Evolutionary conservation across 805 yeast genomes (phyloP), one percentile per base, ranked within the genome.

Genomic region (Candida dendrica): DNA sequence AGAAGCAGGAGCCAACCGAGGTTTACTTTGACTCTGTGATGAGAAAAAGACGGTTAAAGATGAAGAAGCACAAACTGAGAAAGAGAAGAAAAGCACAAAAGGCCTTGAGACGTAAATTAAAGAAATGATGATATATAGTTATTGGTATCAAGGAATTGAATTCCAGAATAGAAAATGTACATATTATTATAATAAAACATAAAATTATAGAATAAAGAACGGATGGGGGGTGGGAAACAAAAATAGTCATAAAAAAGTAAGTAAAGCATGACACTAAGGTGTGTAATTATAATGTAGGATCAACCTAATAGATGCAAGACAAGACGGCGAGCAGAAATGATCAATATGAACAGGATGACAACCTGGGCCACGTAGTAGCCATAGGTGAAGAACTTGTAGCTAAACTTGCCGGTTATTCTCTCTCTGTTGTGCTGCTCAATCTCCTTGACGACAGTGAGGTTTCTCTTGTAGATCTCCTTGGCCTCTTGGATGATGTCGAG

Each of bases 21-120:
- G 51, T 44, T 26, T 43, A 52, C 42, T 36, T 39, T 27, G 88
- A 84, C 53, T 81, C 89, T 11, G 95, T 85, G 30, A 66, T 81
- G 63, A 76, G 93, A 63, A 85, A 85, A 60, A 81, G 98, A 70
- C 78, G 86, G 66, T 79, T 86, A 63, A 91, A 89, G 75, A 93
- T 93, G 97, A 93, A 91, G 78, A 87, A 90, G 61, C 98, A 93
- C 68, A 93, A 93, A 72, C 74, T 88, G 63, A 84, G 93, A 71
- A 93, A 93, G 82, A 85, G 98, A 77, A 84, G 97, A 78, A 89
- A 81, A 77, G 86, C 81, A 37, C 95, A 90, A 65, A 77, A 95
- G 64, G 84, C 93, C 14, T 70, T 82, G 60, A 82, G 76, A 75
- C 79, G 79, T 63, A 83, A 82, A 63, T 39, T 56, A 39, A 55